Evolutionary conservation across 2,329 filamentous ascomycete species (phyloP), one percentile per base, ranked within the genome.

Genomic region (Fusarium graminum): DNA sequence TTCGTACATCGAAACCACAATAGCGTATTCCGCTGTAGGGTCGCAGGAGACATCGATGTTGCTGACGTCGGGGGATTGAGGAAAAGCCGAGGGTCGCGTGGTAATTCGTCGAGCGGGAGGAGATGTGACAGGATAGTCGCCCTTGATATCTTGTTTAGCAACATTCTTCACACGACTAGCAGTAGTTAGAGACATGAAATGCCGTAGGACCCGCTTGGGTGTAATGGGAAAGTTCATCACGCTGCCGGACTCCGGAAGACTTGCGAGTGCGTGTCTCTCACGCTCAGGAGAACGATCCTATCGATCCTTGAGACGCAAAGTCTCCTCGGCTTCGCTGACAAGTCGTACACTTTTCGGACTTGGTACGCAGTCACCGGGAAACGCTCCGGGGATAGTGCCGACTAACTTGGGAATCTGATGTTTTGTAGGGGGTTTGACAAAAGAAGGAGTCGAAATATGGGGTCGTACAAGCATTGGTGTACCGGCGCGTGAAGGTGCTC

Each of bases 1-100:
- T 77, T 99, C 95, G 78, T 98, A 98, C 94, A 99, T 99, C 52
- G 93, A 97, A 22, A 99, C 85, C 12, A 99, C 82, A 52, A 99
- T 88, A 6, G 91, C 90, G 71, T 97, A 97, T 70, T 97, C 92
- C 53, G 90, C 87, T 19, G 86, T 85, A 45, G 88, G 82, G 40
- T 80, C 77, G 67, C 76, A 80, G 0, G 87, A 83, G 1, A 96
- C 83, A 6, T 85, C 81, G 41, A 97, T 82, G 50, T 89, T 83
- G 77, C 88, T 88, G 51, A 97, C 87, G 65, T 93, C 89, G 10
- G 94, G 94, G 7, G 84, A 80, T 58, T 90, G 88, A 2, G 94
- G 92, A 7, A 95, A 81, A 3, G 84, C 82, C n/a, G 89, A 90
- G 1, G 91, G 86, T 65, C 90, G 86, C 42, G 90, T 89, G 7